These are phyloP conservation scores for Pholiota conissans DNA, from an alignment of 768 basidiomycete species.

Conservation along the genomic window DNA sequence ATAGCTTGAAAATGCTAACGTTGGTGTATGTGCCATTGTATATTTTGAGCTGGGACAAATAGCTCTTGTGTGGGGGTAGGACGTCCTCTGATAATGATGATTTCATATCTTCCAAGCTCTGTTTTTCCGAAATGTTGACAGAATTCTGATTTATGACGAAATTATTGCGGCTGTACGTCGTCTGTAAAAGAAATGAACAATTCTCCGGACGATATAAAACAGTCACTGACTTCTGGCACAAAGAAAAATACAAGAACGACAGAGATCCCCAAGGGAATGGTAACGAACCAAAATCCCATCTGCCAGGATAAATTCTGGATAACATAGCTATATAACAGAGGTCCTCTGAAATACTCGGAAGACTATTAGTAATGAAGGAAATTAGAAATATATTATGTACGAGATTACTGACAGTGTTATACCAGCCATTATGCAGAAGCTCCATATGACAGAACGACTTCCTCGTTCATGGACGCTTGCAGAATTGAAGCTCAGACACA, in stretches of 20 bases:
- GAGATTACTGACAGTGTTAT: slow-evolving; percentile 35
- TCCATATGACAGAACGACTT: slow-evolving; percentile 43
- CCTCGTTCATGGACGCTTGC: slow-evolving; percentile 43
- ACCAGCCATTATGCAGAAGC: slow-evolving; percentile 42
- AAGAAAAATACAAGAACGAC: slow-evolving; percentile 41
- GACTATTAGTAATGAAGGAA: background rate
- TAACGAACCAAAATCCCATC: slow-evolving; percentile 49
- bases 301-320: slow-evolving; percentile 42
- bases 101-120: slow-evolving; percentile 18
- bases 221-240: slow-evolving; percentile 38
- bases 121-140: slow-evolving; percentile 11
- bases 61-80: slow-evolving; percentile 22
- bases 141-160: background rate
- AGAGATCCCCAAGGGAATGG: slow-evolving; percentile 38
- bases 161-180: slow-evolving; percentile 28
- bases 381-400: background rate
- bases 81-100: slow-evolving; percentile 1
- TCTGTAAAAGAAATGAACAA: slow-evolving; percentile 21
- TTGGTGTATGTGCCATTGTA: slow-evolving; percentile 38
- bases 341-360: slow-evolving; percentile 26
- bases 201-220: background rate
- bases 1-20: slow-evolving; percentile 33
- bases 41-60: slow-evolving; percentile 33
- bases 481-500: background rate
- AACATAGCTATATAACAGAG: slow-evolving; percentile 47